Conservation (phyloP, 257 asterid species). For the Solanum virginianum region DNA sequence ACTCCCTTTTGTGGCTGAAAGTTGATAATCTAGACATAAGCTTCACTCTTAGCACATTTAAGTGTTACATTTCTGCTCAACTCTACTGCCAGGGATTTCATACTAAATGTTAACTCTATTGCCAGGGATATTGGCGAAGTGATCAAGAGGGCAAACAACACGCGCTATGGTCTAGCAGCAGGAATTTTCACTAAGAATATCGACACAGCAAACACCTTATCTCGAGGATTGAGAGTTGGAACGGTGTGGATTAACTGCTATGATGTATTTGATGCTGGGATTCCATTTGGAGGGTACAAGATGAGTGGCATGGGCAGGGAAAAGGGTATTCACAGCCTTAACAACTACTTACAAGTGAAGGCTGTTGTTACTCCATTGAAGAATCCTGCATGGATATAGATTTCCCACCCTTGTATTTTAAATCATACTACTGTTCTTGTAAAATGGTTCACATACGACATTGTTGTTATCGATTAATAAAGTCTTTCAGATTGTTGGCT, state of each 20-base stretch:
- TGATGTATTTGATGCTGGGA: conserved; percentile 53
- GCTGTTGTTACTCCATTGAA: conserved; percentile 65
- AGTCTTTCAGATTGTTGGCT: background rate
- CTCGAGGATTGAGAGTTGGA: conserved; percentile 60
- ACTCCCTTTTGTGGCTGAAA: background rate
- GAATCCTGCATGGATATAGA: conserved; percentile 66
- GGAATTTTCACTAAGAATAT: conserved; percentile 54
- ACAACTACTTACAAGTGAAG: conserved; percentile 68
- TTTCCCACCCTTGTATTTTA: background rate
- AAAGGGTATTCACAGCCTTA: conserved; percentile 55
- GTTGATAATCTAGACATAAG: background rate
- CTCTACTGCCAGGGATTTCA: background rate
- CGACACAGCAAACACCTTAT: conserved; percentile 57
- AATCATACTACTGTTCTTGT: background rate
- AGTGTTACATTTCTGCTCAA: background rate
- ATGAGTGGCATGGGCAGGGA: conserved; percentile 86
- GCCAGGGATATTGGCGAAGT: conserved; percentile 57
- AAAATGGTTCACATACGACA: background rate
- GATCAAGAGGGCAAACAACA: conserved; percentile 49
- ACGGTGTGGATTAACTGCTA: conserved; percentile 71
- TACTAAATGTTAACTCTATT: background rate
- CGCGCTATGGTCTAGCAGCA: conserved; percentile 67
- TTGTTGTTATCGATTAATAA: background rate
- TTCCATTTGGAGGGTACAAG: conserved; percentile 83
- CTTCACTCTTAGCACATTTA: background rate